Evolutionary conservation across 805 yeast genomes (phyloP), one percentile per base, ranked within the genome.

Genomic region (Nakazawaea ishiwadae): DNA sequence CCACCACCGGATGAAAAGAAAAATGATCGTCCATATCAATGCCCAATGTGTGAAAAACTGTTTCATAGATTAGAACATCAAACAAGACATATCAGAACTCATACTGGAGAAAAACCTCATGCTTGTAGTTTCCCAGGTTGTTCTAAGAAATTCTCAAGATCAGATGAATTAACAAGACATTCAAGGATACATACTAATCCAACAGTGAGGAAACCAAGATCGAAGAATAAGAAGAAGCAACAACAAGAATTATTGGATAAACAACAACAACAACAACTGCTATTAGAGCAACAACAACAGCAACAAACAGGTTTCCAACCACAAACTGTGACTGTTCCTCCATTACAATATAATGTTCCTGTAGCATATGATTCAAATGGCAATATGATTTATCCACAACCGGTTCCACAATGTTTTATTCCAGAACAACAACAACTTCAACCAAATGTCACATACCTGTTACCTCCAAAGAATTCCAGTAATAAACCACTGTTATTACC

Each of bases 51-150:
- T 56, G 76, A 75, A 30, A 79, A 83, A 58, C 87, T 86, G 0
- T 83, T 83, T 55, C 87, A 81, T 54, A 66, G 91, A 44, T 58
- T 83, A 32, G 91, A 83, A 53, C 91, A 83, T 59, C 88, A 81
- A 54, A 81, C 89, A 7, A 70, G 91, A 52, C 91, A 83, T 52
- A 80, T 83, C 44, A 66, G 90, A 53, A 83, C 89, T 10, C 91
- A 83, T 53, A 83, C 91, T 0, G 91, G 91, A 19, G 90, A 84
- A 53, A 82, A 80, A 55, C 91, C 91, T 3, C 89, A 83, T 58
- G 73, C 72, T n/a, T 83, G 90, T 60, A 72, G 78, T 20, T 83
- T 71, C 49, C 83, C 84, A 0, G 84, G 84, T 0, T 83, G 91
- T 57, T 65, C 69, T 43, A 83, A 83, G 61, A 68, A 73, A 45